Percentiles rank a stretch among this genome's conserved stretches.
Conservation (phyloP, 192 early-diverging fungal species). For the Ambispora gerdemannii region DNA sequence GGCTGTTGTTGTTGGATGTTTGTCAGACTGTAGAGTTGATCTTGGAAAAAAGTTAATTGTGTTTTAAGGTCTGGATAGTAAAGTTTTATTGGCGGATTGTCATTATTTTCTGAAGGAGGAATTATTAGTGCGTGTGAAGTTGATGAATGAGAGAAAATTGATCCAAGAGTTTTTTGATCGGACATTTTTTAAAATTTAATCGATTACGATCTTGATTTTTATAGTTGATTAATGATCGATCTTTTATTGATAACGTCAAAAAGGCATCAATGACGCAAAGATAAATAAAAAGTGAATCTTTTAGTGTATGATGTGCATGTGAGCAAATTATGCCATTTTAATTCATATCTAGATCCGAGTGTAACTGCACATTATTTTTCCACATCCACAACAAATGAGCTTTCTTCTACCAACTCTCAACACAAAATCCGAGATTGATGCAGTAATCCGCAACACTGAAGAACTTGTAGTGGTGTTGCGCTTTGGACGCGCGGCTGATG, state of each 20-base stretch:
- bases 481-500: slow-evolving; percentile 4
- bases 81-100: slow-evolving; percentile 18
- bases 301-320: too few relatives aligned
- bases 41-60: slow-evolving; percentile 33
- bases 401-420: slow-evolving; percentile 4
- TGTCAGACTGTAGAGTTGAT: slow-evolving; percentile 27
- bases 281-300: too few relatives aligned
- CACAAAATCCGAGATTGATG: slow-evolving; percentile 8
- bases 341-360: too few relatives aligned
- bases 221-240: too few relatives aligned
- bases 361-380: too few relatives aligned
- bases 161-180: slow-evolving; percentile 36
- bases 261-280: too few relatives aligned
- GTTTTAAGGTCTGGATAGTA: slow-evolving; percentile 31
- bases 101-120: slow-evolving; percentile 27
- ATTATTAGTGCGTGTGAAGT: slow-evolving; percentile 38
- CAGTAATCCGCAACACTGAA: slow-evolving; percentile 9
- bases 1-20: slow-evolving; percentile 24
- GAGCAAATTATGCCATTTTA: too few relatives aligned
- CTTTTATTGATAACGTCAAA: too few relatives aligned
- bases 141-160: slow-evolving; percentile 33
- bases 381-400: too few relatives aligned
- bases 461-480: background rate
- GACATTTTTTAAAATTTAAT: too few relatives aligned
- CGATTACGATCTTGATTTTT: too few relatives aligned